phyloP scores from a whole-genome alignment of 306 rosid species.

The Canavalia ensiformis region DNA sequence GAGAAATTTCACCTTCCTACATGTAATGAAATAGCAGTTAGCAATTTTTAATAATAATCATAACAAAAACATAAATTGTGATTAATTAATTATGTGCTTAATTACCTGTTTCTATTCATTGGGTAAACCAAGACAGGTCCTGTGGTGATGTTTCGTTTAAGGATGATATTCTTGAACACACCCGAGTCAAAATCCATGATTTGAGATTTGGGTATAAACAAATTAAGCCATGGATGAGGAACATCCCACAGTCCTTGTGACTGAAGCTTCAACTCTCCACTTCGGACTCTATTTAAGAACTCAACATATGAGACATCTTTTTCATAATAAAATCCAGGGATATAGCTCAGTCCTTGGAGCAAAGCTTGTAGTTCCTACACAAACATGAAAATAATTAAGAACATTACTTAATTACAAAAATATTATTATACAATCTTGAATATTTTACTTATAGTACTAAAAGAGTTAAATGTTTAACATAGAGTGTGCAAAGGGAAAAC shows the following conservation, averaged over 20 bases:
- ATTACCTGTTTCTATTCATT: slow-evolving; percentile 81
- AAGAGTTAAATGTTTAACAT: no score
- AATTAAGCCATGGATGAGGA: slow-evolving; percentile 96
- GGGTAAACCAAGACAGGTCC: slow-evolving; percentile 88
- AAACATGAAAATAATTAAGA: background rate
- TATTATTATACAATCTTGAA: background rate
- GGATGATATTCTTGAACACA: slow-evolving; percentile 72
- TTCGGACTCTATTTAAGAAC: slow-evolving; percentile 76
- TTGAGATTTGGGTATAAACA: slow-evolving; percentile 75
- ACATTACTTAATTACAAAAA: background rate
- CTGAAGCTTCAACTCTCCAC: slow-evolving; percentile 75
- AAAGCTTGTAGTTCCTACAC: slow-evolving; percentile 61
- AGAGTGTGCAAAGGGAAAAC: background rate
- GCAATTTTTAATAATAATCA: background rate
- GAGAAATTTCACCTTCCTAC: background rate
- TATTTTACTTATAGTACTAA: background rate
- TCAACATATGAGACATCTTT: slow-evolving; percentile 69
- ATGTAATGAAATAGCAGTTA: slow-evolving; percentile 15
- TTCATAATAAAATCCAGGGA: slow-evolving; percentile 68
- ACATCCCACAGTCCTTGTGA: slow-evolving; percentile 90
- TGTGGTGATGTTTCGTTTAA: slow-evolving; percentile 67
- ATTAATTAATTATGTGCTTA: background rate
- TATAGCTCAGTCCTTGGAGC: slow-evolving; percentile 58
- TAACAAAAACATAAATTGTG: background rate
- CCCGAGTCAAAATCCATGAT: slow-evolving; percentile 69